Percentiles rank a stretch among this genome's conserved stretches.
Conservation (phyloP, 2,329 filamentous ascomycete species). For the Pseudogymnoascus sp. region DNA sequence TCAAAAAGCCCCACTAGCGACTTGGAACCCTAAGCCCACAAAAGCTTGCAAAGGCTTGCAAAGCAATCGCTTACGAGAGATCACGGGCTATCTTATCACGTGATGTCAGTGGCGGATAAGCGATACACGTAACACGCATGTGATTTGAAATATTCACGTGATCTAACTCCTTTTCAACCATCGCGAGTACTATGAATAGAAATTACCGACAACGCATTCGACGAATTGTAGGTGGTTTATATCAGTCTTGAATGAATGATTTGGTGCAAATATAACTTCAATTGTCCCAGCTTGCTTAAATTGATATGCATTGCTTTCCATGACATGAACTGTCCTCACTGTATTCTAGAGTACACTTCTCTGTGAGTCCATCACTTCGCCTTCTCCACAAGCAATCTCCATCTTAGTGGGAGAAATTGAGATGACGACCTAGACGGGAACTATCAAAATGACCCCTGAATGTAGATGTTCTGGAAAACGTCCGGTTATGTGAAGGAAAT, state of each 20-base stretch:
- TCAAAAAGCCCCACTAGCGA: conserved; percentile 10
- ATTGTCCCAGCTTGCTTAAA: not conserved
- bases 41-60: conserved; percentile 10
- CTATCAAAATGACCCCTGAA: not conserved
- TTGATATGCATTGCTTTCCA: not conserved
- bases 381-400: not conserved
- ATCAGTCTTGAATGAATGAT: not conserved
- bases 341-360: not conserved
- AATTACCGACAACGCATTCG: not conserved
- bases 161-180: not conserved
- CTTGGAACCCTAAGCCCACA: conserved; percentile 10
- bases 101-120: not conserved
- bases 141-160: not conserved
- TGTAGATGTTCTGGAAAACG: conserved; percentile 6
- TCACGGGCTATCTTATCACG: not conserved
- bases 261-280: not conserved
- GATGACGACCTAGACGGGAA: not conserved
- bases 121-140: no score
- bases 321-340: not conserved
- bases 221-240: not conserved
- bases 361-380: not conserved
- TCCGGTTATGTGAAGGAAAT: not conserved
- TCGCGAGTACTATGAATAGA: not conserved
- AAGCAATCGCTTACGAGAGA: conserved; percentile 11
- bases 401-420: not conserved